Base-by-base conservation (phyloP, 2,329 filamentous ascomycete species). In the Massarina eburnea region DNA sequence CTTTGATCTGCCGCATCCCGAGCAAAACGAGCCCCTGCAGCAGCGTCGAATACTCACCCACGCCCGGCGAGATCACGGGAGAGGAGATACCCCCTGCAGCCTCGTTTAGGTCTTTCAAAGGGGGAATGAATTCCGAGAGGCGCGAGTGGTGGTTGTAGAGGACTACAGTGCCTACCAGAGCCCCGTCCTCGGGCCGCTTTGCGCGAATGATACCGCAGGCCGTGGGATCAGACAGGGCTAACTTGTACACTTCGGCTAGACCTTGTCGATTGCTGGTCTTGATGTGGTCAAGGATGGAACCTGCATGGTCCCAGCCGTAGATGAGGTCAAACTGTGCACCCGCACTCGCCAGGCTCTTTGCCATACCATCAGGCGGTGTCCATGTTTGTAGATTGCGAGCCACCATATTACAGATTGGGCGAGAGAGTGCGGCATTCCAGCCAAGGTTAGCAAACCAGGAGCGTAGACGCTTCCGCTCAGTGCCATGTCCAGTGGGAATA, bases 401-500 rank as follows among this genome's bases (percentile, higher is more conserved):
- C 2, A 84, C 74, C 78, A 95, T 85, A 64, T 86, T 91, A 58
- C 81, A 85, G 0, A 87, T 78, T 0, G 82, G 75, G 9, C 80
- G 77, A 2, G 82, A 83, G 4, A 83, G 73, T 0, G 81, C 78
- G 2, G 80, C 86, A 59, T 95, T 91, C 91, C 91, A 96, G 12
- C 92, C 91, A 37, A 91, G 80, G 54, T 86, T 89, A n/a, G 85
- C 82, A 67, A 96, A 96, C 91, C 91, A 97, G 36, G 81, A 80
- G n/a, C 82, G 77, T 18, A 84, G 67, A 39, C 78, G 76, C 63
- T 82, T 84, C 14, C 80, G 76, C 57, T 85, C 82, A 3, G 78
- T 72, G 2, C 75, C 73, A 35, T 88, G 83, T 4, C 74, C 78
- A n/a, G 80, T 83, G 0, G 91, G 91, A 8, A 96, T 88, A 0